Conservation (phyloP, 331 rosid species). For the Malus hybrid region DNA sequence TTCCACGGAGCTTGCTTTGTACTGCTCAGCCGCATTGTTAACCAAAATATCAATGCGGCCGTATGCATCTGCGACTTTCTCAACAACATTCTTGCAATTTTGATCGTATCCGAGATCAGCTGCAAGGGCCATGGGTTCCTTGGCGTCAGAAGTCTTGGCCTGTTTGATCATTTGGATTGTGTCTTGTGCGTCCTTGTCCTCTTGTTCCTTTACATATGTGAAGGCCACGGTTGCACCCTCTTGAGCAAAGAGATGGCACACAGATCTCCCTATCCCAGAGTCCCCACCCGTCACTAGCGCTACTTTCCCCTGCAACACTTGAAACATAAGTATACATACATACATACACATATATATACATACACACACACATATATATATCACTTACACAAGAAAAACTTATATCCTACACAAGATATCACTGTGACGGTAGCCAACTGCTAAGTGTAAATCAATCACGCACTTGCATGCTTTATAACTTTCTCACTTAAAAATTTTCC, state of each 20-base stretch:
- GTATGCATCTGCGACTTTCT: slow-evolving; percentile 44
- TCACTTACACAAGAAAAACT: background rate
- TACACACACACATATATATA: background rate
- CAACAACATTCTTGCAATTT: slow-evolving; percentile 56
- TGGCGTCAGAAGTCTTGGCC: slow-evolving; percentile 43
- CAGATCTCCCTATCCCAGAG: slow-evolving; percentile 72
- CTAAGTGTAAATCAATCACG: background rate
- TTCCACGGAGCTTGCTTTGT: slow-evolving; percentile 38
- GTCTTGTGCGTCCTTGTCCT: slow-evolving; percentile 66
- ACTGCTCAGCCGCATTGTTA: slow-evolving; percentile 79
- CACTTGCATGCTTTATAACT: too few species aligned
- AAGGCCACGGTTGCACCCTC: slow-evolving; percentile 81
- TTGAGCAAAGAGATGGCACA: slow-evolving; percentile 53
- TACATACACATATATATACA: background rate
- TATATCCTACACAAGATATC: too few species aligned
- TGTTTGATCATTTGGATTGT: slow-evolving; percentile 36
- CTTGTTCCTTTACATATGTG: slow-evolving; percentile 61
- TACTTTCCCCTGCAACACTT: slow-evolving; percentile 50
- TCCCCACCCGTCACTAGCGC: slow-evolving; percentile 73
- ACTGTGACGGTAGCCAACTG: too few species aligned
- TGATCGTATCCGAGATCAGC: slow-evolving; percentile 67
- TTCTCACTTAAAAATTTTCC: too few species aligned
- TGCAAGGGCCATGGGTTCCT: slow-evolving; percentile 61
- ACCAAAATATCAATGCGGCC: slow-evolving; percentile 59
- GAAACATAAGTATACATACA: background rate